phyloP scores from a whole-genome alignment of 2,329 filamentous ascomycete species.

The Epichloe elymi region DNA sequence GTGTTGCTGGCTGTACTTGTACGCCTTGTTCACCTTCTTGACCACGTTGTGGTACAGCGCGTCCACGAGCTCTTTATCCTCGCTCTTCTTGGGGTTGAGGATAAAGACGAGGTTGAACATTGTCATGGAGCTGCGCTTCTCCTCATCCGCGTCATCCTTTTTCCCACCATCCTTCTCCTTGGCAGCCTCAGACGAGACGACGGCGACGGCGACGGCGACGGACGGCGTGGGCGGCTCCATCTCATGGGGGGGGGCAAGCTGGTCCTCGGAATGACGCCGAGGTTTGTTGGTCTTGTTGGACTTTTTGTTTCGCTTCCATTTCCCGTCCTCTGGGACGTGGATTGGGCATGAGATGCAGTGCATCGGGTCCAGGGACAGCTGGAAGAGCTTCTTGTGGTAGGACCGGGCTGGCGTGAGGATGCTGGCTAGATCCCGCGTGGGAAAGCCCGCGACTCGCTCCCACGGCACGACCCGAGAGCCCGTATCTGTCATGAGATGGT shows the following conservation, averaged over 20 bases:
- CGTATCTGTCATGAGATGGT: conserved; percentile 41
- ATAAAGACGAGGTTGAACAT: conserved; percentile 99
- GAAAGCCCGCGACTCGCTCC: conserved; percentile 62
- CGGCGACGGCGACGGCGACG: conserved; percentile 6
- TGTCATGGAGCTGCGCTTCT: conserved; percentile 62
- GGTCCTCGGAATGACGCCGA: conserved; percentile 21
- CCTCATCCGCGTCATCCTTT: conserved; percentile 40
- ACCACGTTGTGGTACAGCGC: conserved; percentile 75
- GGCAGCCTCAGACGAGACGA: conserved; percentile 13
- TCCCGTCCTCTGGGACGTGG: conserved; percentile 65
- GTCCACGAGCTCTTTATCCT: conserved; percentile 63
- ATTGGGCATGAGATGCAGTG: conserved; percentile 74
- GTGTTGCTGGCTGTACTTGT: conserved; percentile 85
- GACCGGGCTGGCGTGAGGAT: conserved; percentile 62
- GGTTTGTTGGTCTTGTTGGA: conserved; percentile 27
- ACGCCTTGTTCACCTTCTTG: conserved; percentile 81
- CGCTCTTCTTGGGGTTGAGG: conserved; percentile 63
- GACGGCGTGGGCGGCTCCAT: conserved; percentile 13
- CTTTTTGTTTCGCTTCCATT: conserved; percentile 56
- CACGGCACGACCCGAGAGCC: conserved; percentile 49
- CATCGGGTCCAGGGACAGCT: conserved; percentile 67
- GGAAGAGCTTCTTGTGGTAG: conserved; percentile 72
- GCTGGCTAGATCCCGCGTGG: conserved; percentile 65
- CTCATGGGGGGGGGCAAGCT: conserved; percentile 14
- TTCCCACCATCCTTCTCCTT: conserved; percentile 20